A percentile compares a stretch with the other conserved stretches of the same genome.
These are phyloP conservation scores for Pyrus hybrid DNA, from an alignment of 331 rosid genomes.

Conservation along the genomic window DNA sequence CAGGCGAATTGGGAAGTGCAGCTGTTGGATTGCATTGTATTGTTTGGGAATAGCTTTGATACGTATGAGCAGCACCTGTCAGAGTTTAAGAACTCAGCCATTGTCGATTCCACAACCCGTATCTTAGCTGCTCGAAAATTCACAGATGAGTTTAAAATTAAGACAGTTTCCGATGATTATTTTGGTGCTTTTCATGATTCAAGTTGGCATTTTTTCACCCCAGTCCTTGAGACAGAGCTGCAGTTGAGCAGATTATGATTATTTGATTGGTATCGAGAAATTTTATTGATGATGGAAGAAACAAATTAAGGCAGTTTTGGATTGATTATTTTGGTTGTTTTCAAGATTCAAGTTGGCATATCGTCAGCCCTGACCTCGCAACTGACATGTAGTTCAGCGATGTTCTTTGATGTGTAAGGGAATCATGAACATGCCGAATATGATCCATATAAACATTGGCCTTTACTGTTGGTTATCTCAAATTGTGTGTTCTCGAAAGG, in stretches of 20 bases:
- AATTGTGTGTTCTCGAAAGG: too few species aligned
- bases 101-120: constrained; percentile 28
- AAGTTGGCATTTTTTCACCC: constrained; percentile 87
- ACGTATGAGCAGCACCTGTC: constrained; percentile 47
- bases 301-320: constrained; percentile 30
- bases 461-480: too few species aligned
- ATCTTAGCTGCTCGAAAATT: constrained; percentile 40
- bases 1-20: constrained; percentile 59
- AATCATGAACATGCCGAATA: too few species aligned
- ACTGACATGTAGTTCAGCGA: too few species aligned
- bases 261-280: neutral
- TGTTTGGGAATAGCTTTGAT: constrained; percentile 84
- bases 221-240: constrained; percentile 34
- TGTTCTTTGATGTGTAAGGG: too few species aligned
- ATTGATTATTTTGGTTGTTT: constrained; percentile 68
- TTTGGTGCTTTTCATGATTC: constrained; percentile 79
- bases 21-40: constrained; percentile 41
- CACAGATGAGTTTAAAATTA: constrained; percentile 43
- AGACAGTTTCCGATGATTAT: constrained; percentile 57
- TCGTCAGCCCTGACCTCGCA: neutral
- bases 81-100: constrained; percentile 36
- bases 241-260: constrained; percentile 16
- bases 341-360: constrained; percentile 82
- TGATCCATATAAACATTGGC: too few species aligned
- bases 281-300: neutral